Percentiles rank a stretch among this genome's conserved stretches.
Conservation (phyloP, 2,329 filamentous ascomycete genomes). For the Diaporthe vexans region DNA sequence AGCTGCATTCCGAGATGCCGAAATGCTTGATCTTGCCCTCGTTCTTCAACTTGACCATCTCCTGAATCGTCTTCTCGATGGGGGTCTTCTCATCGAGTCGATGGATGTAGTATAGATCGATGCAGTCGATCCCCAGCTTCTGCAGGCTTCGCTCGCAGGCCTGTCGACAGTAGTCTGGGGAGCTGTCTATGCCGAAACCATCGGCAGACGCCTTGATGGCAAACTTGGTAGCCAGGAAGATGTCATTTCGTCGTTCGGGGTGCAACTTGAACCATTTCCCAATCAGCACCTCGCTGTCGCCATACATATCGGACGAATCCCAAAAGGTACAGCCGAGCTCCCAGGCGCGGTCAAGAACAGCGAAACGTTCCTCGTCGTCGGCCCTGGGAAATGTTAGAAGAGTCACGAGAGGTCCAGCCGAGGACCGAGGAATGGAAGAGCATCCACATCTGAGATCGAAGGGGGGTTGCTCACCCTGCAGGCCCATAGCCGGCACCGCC, state of each 20-base stretch:
- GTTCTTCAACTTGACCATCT: slow-evolving; percentile 48
- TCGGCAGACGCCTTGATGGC: slow-evolving; percentile 45
- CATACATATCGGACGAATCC: slow-evolving; percentile 55
- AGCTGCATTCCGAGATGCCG: slow-evolving; percentile 57
- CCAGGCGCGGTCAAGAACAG: slow-evolving; percentile 55
- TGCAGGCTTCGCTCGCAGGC: slow-evolving; percentile 48
- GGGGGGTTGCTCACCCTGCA: not conserved
- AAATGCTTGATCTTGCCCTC: slow-evolving; percentile 62
- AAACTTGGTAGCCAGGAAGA: slow-evolving; percentile 52
- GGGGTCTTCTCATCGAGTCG: slow-evolving; percentile 56
- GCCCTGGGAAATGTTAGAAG: not conserved
- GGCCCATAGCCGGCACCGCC: slow-evolving; percentile 44
- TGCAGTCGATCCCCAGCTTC: slow-evolving; percentile 57
- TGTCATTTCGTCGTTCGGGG: slow-evolving; percentile 51
- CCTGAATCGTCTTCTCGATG: slow-evolving; percentile 57
- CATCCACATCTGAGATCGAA: slow-evolving; percentile 32
- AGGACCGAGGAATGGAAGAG: not conserved
- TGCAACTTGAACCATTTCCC: slow-evolving; percentile 56
- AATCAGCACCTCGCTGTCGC: slow-evolving; percentile 53
- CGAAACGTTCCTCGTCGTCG: slow-evolving; percentile 28
- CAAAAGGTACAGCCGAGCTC: slow-evolving; percentile 59
- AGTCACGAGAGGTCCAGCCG: not conserved
- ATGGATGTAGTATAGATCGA: slow-evolving; percentile 63
- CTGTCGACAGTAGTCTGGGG: slow-evolving; percentile 21
- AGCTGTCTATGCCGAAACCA: slow-evolving; percentile 33